Base-by-base conservation (phyloP, 2,329 filamentous ascomycete genomes). In the Arthrobotrys entomopaga region DNA sequence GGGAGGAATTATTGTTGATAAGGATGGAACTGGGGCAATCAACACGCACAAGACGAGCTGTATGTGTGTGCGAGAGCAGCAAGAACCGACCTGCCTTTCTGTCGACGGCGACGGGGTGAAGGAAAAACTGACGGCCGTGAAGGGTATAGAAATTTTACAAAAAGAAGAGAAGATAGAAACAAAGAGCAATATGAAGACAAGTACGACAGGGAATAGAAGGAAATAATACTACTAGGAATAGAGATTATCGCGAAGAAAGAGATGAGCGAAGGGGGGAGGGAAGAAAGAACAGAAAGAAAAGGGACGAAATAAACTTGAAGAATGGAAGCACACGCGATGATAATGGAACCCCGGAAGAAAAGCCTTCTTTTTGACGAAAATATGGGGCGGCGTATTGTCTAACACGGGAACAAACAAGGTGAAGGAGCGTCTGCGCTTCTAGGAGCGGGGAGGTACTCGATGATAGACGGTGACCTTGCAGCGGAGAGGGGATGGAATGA, bases 71-170 rank as follows among this genome's bases (percentile, higher is more conserved):
- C n/a, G n/a, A 42, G 65, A 63, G 59, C 50, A 49, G 61, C 58
- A 76, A 59, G 63, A 61, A 73, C 65, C 48, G 29, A 34, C 53
- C 22, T 16, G 34, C 24, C 16, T 57, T 43, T 42, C 19, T 22
- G 16, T 57, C 53, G 43, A 53, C 20, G 46, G 19, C 11, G 42
- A 46, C 13, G 26, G 42, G 49, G 26, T 19, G 49, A 54, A 29
- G 24, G 20, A 56, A 50, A 50, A 59, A 5, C 46, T n/a, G 20
- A 49, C 48, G 58, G 65, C 58, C 65, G 65, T 70, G 19, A 57
- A 42, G 42, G 42, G 40, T 19, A 3, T 11, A 8, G 16, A 26
- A 59, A 60, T 52, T 50, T 42, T 42, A 53, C 19, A 52, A 22
- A 46, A 49, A 58, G 34, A 43, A 60, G 38, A 42, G 26, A 56